Conservation (phyloP, 257 asterid genomes). For the Haberlea rhodopensis region DNA sequence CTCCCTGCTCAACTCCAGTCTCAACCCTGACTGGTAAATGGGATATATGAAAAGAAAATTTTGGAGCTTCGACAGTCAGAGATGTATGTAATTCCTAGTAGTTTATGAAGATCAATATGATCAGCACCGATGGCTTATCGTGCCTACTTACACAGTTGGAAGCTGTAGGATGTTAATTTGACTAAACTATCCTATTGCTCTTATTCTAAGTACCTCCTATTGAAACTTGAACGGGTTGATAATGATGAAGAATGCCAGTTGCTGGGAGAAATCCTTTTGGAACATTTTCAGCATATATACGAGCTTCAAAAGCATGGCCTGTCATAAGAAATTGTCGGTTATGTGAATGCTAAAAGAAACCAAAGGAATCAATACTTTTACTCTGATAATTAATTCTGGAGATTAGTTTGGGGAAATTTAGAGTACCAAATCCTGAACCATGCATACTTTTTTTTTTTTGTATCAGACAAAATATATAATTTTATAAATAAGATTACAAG, state of each 20-base stretch:
- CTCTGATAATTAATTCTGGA: background rate
- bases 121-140: slow-evolving; percentile 23
- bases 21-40: slow-evolving; percentile 81
- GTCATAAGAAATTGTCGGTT: slow-evolving; percentile 26
- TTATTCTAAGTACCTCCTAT: slow-evolving; percentile 53
- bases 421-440: background rate
- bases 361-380: slow-evolving; percentile 4
- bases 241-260: slow-evolving; percentile 91
- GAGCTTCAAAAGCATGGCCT: slow-evolving; percentile 99
- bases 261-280: slow-evolving; percentile 98
- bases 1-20: slow-evolving; percentile 98
- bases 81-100: slow-evolving; percentile 14
- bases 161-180: slow-evolving; percentile 16
- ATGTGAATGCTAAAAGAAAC: slow-evolving; percentile 18
- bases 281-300: slow-evolving; percentile 98
- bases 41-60: slow-evolving; percentile 24
- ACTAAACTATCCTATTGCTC: slow-evolving; percentile 12
- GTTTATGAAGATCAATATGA: slow-evolving; percentile 19
- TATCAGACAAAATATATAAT: too few relatives aligned
- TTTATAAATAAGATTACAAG: too few relatives aligned
- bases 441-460: too few relatives aligned
- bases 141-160: slow-evolving; percentile 14
- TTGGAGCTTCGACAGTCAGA: slow-evolving; percentile 12
- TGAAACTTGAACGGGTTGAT: slow-evolving; percentile 76
- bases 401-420: background rate